Percentiles rank a stretch among this genome's conserved stretches.
Conservation (phyloP, 192 early-diverging fungal genomes). For the Mortierella hygrophila region DNA sequence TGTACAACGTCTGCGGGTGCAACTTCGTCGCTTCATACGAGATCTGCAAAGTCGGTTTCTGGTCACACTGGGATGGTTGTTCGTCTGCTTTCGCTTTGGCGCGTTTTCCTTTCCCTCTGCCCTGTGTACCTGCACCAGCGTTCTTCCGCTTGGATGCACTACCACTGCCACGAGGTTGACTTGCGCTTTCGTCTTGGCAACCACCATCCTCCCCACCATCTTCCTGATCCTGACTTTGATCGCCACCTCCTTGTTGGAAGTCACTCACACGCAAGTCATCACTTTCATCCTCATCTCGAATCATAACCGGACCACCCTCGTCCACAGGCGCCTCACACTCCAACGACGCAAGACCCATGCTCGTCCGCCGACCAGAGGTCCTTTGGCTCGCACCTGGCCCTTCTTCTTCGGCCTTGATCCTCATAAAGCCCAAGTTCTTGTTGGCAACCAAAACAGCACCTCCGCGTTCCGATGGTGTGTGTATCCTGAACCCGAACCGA, state of each 20-base stretch:
- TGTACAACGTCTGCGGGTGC: constrained; percentile 37
- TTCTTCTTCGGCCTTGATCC: constrained; percentile 26
- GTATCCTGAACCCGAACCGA: constrained; percentile 34
- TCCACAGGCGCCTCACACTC: constrained; percentile 10
- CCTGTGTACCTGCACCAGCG: neutral
- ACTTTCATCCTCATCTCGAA: constrained; percentile 42
- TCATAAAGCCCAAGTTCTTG: constrained; percentile 39
- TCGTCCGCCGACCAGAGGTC: constrained; percentile 3
- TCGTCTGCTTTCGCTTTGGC: neutral
- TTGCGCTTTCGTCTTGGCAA: neutral
- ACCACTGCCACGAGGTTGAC: neutral
- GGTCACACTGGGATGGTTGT: constrained; percentile 13
- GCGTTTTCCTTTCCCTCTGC: neutral
- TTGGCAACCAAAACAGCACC: constrained; percentile 29
- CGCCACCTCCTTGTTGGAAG: neutral
- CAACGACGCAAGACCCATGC: constrained; percentile 7
- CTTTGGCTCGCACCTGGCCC: neutral
- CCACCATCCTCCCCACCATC: neutral
- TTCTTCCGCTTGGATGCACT: constrained; percentile 10
- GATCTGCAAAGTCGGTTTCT: constrained; percentile 44
- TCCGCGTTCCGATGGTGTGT: constrained; percentile 31
- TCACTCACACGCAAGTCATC: constrained; percentile 37
- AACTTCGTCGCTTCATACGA: constrained; percentile 13
- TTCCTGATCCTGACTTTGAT: neutral
- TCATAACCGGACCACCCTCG: neutral